phyloP scores from a whole-genome alignment of 345 rosid genomes.

The Erodium maritimum region DNA sequence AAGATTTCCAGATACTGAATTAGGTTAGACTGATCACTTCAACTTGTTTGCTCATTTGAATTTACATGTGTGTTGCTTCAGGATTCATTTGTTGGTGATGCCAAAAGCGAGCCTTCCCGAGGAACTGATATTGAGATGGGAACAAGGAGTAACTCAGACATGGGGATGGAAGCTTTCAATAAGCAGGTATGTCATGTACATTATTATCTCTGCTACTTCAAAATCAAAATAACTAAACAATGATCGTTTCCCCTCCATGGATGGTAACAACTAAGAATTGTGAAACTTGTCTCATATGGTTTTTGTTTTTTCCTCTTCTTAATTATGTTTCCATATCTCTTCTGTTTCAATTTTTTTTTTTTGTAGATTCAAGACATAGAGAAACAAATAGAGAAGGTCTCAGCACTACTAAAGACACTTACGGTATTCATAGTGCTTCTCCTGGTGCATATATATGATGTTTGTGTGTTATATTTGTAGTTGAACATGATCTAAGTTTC shows the following conservation, averaged over 20 bases:
- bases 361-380: slow-evolving; percentile 52
- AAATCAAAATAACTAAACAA: background rate
- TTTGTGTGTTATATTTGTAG: background rate
- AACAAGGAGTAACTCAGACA: slow-evolving; percentile 33
- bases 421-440: slow-evolving; percentile 31
- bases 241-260: background rate
- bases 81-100: slow-evolving; percentile 43
- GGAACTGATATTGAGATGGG: slow-evolving; percentile 58
- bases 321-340: background rate
- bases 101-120: slow-evolving; percentile 19
- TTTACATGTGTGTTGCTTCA: slow-evolving; percentile 7
- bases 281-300: background rate
- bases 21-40: background rate
- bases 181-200: slow-evolving; percentile 33
- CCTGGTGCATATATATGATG: slow-evolving; percentile 1
- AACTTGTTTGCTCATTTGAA: background rate
- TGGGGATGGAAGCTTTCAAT: slow-evolving; percentile 57
- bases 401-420: slow-evolving; percentile 39
- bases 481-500: background rate
- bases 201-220: background rate
- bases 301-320: background rate
- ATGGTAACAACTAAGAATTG: too few species aligned
- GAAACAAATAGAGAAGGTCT: slow-evolving; percentile 43
- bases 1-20: background rate
- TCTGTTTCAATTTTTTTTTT: slow-evolving; percentile 6